Evolutionary conservation across 228 moss, liverwort and hornwort species (phyloP), one percentile per base, ranked within the genome.

Genomic region (Sphagnum fallax): DNA sequence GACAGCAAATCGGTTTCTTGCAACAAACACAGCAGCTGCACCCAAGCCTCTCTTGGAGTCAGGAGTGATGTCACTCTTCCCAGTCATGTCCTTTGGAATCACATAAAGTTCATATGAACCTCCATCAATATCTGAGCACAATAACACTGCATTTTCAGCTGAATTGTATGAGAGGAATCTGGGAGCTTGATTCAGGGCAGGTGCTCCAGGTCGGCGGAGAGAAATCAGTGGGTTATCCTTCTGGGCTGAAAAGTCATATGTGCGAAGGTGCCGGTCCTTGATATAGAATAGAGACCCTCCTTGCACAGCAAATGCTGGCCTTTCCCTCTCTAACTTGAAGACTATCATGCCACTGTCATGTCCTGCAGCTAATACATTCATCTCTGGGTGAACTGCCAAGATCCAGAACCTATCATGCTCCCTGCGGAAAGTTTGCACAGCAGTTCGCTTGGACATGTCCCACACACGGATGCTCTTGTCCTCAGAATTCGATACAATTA

Each of bases 261-360:
- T 98, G n/a, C 94, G 85, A 53, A 98, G 71, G 68, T 98, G 92
- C 6, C 98, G 85, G 73, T 98, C 98, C 71, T 98, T 98, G 73
- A 98, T 93, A 65, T 93, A 98, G 75, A 91, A 98, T 51, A 98
- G 81, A 8, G 85, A 87, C 57, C 93, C 90, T 71, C 93, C 98
- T 61, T 93, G 98, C 47, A 98, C 93, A 15, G 98, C 93, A 77
- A 90, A 98, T 10, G 98, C 93, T 53, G 98, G 98, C 70, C 98
- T 90, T 81, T 98, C 98, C 15, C 98, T 84, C 76, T 98, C 98
- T 83, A 98, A 77, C 83, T 98, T 98, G 79, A 98, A 98, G 57
- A 98, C 98, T 49, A 98, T 98, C 98, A 98, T 98, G 67, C 98
- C 98, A 80, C 98, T 98, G 74, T 98, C 98, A 74, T 98, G 98